phyloP scores from a whole-genome alignment of 2,329 filamentous ascomycete species.

The Coniochaeta sp. region DNA sequence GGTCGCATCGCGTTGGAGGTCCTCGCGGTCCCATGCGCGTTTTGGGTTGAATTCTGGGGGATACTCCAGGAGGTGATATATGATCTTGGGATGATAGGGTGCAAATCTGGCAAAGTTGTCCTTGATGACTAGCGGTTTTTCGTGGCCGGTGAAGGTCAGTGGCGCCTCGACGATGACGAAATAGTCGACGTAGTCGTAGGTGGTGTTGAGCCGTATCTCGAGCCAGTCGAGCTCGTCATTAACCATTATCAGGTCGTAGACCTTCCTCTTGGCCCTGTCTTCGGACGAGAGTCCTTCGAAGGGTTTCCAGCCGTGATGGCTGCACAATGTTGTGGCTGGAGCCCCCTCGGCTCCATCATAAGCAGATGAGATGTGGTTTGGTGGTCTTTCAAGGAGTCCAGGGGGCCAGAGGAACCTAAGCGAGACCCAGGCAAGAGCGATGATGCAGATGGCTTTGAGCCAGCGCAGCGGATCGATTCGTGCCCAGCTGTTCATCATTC shows the following conservation, averaged over 20 bases:
- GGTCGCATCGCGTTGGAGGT: constrained; percentile 30
- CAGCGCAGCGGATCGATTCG: neutral
- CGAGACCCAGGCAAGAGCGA: neutral
- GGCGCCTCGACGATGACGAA: constrained; percentile 56
- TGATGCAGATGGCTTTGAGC: neutral
- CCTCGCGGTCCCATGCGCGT: constrained; percentile 39
- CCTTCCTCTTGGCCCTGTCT: constrained; percentile 29
- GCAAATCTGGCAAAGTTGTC: constrained; percentile 45
- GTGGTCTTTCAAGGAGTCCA: neutral
- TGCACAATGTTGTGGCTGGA: constrained; percentile 18
- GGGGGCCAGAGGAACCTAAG: neutral
- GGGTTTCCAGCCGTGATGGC: constrained; percentile 28
- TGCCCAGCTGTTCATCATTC: neutral
- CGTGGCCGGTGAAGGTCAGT: constrained; percentile 48
- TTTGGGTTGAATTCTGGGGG: constrained; percentile 31
- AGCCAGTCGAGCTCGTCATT: constrained; percentile 60
- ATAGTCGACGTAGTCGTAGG: constrained; percentile 53
- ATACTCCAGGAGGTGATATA: constrained; percentile 46
- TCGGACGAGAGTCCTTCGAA: constrained; percentile 16
- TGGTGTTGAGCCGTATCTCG: constrained; percentile 54
- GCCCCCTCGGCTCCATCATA: neutral
- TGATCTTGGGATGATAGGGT: constrained; percentile 51
- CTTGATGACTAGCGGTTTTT: constrained; percentile 46
- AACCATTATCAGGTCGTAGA: constrained; percentile 57
- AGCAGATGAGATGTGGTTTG: neutral